phyloP scores from a whole-genome alignment of 768 basidiomycete genomes.

The Favolaschia claudopus region DNA sequence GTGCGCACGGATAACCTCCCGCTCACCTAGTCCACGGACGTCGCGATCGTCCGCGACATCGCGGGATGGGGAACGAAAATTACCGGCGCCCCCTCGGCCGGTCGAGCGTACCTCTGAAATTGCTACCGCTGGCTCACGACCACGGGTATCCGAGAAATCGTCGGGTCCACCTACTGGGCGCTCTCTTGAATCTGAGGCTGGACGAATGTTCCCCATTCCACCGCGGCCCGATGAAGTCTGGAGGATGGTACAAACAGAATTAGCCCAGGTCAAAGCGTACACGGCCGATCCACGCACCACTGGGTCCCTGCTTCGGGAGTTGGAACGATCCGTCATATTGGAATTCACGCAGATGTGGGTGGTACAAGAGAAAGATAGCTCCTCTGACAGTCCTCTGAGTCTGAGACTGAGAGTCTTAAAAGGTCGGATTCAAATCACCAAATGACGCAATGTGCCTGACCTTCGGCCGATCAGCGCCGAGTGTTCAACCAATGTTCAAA shows the following conservation, averaged over 20 bases:
- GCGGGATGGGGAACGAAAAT: slow-evolving; percentile 82
- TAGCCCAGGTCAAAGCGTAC: no score
- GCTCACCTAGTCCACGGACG: slow-evolving; percentile 42
- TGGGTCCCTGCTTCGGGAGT: no score
- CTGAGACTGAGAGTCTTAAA: no score
- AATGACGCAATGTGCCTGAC: no score
- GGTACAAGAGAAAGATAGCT: no score
- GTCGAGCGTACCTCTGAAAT: slow-evolving; percentile 57
- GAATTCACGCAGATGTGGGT: no score
- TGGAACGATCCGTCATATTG: no score
- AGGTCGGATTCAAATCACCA: no score
- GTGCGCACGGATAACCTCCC: slow-evolving; percentile 49
- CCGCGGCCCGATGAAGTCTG: slow-evolving; percentile 72
- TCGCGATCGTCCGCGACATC: slow-evolving; percentile 45
- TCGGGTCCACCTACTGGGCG: slow-evolving; percentile 56
- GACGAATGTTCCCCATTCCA: slow-evolving; percentile 72
- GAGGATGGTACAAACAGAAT: neutral
- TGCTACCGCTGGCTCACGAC: slow-evolving; percentile 59
- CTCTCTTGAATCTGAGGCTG: slow-evolving; percentile 54
- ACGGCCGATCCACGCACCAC: no score
- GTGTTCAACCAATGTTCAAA: no score
- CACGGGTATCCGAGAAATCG: slow-evolving; percentile 64
- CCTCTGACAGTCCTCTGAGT: no score
- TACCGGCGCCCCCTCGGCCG: slow-evolving; percentile 86
- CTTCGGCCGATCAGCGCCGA: no score